These are phyloP conservation scores for Fomitopsis serialis DNA, from an alignment of 768 basidiomycete species.

Conservation along the genomic window DNA sequence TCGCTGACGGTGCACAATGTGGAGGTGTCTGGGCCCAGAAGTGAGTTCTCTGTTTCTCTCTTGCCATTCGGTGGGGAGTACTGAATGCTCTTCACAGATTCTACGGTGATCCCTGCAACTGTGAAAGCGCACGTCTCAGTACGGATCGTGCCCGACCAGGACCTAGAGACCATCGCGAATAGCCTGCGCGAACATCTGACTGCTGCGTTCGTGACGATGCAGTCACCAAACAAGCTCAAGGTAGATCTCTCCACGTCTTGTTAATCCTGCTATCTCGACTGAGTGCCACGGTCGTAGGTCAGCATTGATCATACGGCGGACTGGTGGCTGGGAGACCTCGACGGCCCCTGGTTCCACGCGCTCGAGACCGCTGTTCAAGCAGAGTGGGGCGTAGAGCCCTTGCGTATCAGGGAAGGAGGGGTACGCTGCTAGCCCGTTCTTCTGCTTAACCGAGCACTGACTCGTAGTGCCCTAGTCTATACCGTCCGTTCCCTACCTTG, in stretches of 20 bases:
- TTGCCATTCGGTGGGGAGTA: not conserved
- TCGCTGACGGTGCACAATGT: constrained; percentile 87
- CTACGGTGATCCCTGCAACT: constrained; percentile 83
- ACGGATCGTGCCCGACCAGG: constrained; percentile 93
- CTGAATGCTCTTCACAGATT: constrained; percentile 37
- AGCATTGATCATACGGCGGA: constrained; percentile 79
- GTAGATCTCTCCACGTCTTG: constrained; percentile 33
- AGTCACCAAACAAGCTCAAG: constrained; percentile 67
- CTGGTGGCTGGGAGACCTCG: constrained; percentile 94
- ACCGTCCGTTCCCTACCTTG: constrained; percentile 89
- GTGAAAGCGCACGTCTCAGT: constrained; percentile 85
- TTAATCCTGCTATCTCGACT: not conserved
- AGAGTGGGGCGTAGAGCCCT: constrained; percentile 83
- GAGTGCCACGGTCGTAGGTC: constrained; percentile 40
- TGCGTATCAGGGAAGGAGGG: constrained; percentile 91
- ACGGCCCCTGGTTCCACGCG: constrained; percentile 81
- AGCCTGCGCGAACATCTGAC: constrained; percentile 56
- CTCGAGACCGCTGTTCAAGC: constrained; percentile 77
- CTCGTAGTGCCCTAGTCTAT: constrained; percentile 56
- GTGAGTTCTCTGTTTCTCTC: constrained; percentile 33
- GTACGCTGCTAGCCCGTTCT: constrained; percentile 40
- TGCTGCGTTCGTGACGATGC: constrained; percentile 49
- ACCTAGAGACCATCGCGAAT: constrained; percentile 60
- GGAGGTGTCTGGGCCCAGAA: constrained; percentile 74
- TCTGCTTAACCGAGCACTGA: not conserved